Conservation (phyloP, 2,329 filamentous ascomycete genomes). For the Colletotrichum sublineola region DNA sequence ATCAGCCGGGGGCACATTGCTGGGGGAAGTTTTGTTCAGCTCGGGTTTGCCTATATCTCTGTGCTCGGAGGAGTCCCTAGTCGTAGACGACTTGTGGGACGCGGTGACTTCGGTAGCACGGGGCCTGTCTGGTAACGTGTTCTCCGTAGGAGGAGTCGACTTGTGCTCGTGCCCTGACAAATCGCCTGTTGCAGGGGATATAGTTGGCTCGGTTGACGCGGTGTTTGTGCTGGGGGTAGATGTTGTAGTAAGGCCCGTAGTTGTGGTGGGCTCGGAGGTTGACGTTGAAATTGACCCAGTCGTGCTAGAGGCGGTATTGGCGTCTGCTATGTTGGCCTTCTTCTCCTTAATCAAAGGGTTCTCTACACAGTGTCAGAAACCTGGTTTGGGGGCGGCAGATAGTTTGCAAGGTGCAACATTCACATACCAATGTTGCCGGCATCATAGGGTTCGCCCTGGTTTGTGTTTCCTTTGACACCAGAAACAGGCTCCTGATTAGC, state of each 20-base stretch:
- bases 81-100: not conserved
- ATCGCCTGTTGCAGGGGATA: not conserved
- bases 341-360: constrained; percentile 27
- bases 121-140: constrained; percentile 2
- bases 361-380: constrained; percentile 17
- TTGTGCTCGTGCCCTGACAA: not conserved
- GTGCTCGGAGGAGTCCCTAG: not conserved
- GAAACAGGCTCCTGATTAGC: constrained; percentile 75
- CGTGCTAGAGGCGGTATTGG: not conserved
- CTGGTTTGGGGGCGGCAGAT: too few relatives aligned
- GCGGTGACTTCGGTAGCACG: not conserved
- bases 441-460: constrained; percentile 80
- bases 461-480: constrained; percentile 76
- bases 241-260: not conserved
- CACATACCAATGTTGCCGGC: constrained; percentile 76
- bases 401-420: not conserved
- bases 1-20: constrained; percentile 40
- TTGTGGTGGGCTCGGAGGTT: not conserved
- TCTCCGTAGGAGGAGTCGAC: not conserved
- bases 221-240: constrained; percentile 10
- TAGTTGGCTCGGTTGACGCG: not conserved
- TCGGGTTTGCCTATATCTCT: constrained; percentile 45
- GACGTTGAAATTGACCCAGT: not conserved
- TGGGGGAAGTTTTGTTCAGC: constrained; percentile 44
- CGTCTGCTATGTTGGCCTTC: constrained; percentile 15